Evolutionary conservation across 768 basidiomycete genomes (phyloP), one percentile per base, ranked within the genome.

Genomic region (Podaxis sp.): DNA sequence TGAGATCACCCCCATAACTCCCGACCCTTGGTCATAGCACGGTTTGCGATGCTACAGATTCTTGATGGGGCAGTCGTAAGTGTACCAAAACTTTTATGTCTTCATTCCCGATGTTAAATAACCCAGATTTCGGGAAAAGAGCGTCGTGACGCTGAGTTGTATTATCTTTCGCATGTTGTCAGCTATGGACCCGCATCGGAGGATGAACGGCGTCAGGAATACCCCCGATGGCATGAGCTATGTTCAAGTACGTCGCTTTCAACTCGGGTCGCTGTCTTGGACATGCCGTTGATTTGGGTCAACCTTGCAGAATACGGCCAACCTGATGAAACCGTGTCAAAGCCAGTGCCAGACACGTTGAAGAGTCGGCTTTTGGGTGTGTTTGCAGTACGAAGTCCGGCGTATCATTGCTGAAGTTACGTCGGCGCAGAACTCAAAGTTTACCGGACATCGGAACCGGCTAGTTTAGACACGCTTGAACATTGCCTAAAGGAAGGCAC

Each of bases 71-170:
- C 86, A 54, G 66, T 68, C 67, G 90, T 90, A 72, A 68, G 87
- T 77, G 58, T 62, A 62, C 33, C 41, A 56, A 41, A 51, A 4
- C 59, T 62, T 62, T 33, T 54, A 58, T 33, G 20, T 53, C 24
- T 60, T 40, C 37, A 44, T 36, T 60, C 28, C 54, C 2, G 12
- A 20, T 41, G 20, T 49, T 60, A 24, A 63, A 17, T 28, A 51
- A 46, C 59, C 58, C 64, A 95, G 91, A 84, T 95, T 50, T 83
- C 88, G 8, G 66, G 71, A 8, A 86, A 82, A 66, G 91, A 95
- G 71, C 82, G 94, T 44, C 77, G 75, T n/a, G 94, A 96, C 68
- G 85, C 87, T 54, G 94, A 96, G 73, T 71, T 93, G 26, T 91
- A 91, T 71, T 96, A 95, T 74, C 79, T 95, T 54, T 89, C 90